These are phyloP conservation scores for Solanum tarijense DNA, from an alignment of 257 asterid species.

Conservation along the genomic window DNA sequence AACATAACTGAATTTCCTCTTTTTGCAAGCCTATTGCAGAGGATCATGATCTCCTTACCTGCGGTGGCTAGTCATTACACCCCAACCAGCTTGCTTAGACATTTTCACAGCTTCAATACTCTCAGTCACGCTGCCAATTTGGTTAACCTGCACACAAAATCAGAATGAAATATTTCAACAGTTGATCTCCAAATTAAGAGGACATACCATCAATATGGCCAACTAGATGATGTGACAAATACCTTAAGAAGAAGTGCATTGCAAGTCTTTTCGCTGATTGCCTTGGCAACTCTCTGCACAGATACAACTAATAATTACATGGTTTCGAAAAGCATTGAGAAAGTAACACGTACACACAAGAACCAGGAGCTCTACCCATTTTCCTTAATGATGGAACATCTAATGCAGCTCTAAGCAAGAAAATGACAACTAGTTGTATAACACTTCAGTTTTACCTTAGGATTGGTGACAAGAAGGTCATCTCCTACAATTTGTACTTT, in stretches of 20 bases:
- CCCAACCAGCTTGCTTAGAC: constrained; percentile 99
- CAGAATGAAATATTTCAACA: background rate
- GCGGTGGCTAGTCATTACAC: constrained; percentile 99
- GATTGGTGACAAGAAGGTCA: constrained; percentile 94
- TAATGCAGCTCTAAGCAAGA: background rate
- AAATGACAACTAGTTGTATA: background rate
- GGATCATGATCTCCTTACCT: constrained; percentile 27
- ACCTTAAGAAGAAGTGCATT: constrained; percentile 98
- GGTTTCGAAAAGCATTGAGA: background rate
- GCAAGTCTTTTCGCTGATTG: constrained; percentile 78
- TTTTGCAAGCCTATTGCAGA: background rate
- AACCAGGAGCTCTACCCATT: background rate
- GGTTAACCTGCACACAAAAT: constrained; percentile 60
- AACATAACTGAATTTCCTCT: background rate
- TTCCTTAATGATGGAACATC: background rate
- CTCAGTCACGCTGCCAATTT: constrained; percentile 95
- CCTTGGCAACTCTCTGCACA: constrained; percentile 83
- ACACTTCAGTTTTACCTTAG: constrained; percentile 38
- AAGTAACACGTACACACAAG: background rate
- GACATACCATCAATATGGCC: background rate
- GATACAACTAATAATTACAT: background rate
- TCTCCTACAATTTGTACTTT: constrained; percentile 95
- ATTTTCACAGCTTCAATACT: constrained; percentile 95
- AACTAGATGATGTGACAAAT: background rate
- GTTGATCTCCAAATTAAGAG: background rate